Conservation (phyloP, 2,329 filamentous ascomycete genomes). For the Colletotrichum truncatum region DNA sequence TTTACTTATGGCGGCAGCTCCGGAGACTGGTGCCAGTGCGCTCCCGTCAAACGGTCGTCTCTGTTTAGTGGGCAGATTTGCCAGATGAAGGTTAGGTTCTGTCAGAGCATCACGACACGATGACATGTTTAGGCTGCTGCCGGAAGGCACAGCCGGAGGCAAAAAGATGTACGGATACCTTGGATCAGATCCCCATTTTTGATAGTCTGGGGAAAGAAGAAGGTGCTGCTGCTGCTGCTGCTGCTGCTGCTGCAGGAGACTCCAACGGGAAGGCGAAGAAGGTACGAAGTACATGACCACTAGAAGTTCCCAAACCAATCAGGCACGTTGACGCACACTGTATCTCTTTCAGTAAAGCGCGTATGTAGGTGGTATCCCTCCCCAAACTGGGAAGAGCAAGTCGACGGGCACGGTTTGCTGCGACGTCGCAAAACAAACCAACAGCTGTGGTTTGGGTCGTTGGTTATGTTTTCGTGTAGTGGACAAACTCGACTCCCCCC, state of each 20-base stretch:
- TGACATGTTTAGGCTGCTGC: background rate
- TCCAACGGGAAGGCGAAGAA: background rate
- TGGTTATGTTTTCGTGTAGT: background rate
- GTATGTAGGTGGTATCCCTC: no score
- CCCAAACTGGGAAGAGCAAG: background rate
- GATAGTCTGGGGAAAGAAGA: constrained; percentile 10
- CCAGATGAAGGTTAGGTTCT: no score
- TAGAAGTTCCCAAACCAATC: background rate
- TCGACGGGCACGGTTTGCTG: background rate
- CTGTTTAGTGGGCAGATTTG: no score
- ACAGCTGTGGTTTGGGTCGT: background rate
- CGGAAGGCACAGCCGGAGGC: background rate
- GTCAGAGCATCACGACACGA: background rate
- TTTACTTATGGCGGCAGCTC: background rate
- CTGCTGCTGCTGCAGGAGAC: background rate
- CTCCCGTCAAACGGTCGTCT: background rate
- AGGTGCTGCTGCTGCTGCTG: no score
- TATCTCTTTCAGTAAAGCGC: background rate
- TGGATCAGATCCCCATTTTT: constrained; percentile 1
- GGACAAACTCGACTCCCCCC: background rate
- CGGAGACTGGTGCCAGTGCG: background rate
- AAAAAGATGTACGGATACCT: background rate
- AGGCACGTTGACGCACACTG: background rate
- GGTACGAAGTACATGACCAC: background rate
- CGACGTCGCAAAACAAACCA: background rate